Conservation (phyloP, 257 asterid genomes). For the Coffea canephora region DNA sequence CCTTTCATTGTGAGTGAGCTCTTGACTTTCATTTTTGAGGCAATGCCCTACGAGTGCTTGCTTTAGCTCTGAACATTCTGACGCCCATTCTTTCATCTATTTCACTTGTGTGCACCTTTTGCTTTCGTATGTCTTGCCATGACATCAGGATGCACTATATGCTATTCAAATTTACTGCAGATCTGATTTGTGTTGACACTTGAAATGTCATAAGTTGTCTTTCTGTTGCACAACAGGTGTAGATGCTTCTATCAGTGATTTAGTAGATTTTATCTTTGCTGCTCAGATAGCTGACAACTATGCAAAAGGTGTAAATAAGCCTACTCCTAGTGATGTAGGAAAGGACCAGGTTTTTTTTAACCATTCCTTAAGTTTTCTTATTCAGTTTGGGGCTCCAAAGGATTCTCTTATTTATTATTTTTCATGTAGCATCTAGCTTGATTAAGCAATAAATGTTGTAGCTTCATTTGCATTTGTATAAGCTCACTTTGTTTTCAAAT, state of each 20-base stretch:
- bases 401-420: neutral
- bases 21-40: too few species aligned
- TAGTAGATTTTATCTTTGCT: constrained; percentile 82
- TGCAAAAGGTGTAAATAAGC: constrained; percentile 44
- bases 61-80: neutral
- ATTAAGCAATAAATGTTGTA: neutral
- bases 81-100: neutral
- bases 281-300: constrained; percentile 67
- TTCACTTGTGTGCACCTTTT: neutral
- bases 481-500: neutral
- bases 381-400: neutral
- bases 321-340: constrained; percentile 35
- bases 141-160: neutral
- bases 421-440: neutral
- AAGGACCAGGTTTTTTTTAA: constrained; percentile 43
- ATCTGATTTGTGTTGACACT: neutral
- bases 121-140: neutral
- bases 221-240: constrained; percentile 48
- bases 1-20: neutral
- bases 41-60: neutral
- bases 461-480: neutral
- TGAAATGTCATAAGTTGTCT: constrained; percentile 13
- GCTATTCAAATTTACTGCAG: neutral
- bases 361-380: neutral
- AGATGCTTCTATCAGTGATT: constrained; percentile 55